Evolutionary conservation across 768 basidiomycete genomes (phyloP).

Genomic region (Leccinum longicurvipes): DNA sequence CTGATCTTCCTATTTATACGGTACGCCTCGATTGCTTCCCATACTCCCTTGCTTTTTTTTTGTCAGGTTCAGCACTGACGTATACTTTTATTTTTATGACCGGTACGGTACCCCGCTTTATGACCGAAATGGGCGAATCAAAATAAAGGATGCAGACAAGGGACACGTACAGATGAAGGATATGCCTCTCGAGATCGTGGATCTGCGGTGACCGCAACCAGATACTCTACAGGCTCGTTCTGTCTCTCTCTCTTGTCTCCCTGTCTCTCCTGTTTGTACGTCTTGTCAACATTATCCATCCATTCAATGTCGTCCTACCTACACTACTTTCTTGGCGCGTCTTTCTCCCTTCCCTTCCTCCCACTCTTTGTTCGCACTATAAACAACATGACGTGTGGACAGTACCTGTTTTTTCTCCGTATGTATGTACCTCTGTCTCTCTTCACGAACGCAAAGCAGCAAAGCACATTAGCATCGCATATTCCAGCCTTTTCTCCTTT

Average conservation of each 20-base stretch:
- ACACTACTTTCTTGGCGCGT: not conserved
- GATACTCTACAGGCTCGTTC: not conserved
- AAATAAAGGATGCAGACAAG: constrained; percentile 70
- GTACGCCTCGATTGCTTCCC: constrained; percentile 42
- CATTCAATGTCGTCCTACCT: not conserved
- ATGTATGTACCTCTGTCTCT: constrained; percentile 2
- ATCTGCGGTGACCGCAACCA: constrained; percentile 48
- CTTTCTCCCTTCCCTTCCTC: not conserved
- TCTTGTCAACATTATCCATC: not conserved
- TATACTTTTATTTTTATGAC: not conserved
- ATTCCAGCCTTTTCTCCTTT: not conserved
- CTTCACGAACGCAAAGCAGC: not conserved
- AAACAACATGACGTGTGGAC: not conserved
- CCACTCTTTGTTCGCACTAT: not conserved
- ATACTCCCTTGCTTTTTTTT: not conserved
- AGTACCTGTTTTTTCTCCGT: constrained; percentile 2
- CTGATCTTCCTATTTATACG: constrained; percentile 81
- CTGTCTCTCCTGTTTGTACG: not conserved
- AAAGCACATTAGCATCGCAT: constrained; percentile 1
- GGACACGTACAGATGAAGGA: constrained; percentile 82
- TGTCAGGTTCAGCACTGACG: not conserved
- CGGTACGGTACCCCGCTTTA: not conserved
- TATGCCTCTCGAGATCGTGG: constrained; percentile 75
- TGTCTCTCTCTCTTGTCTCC: not conserved
- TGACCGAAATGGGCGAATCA: not conserved